Evolutionary conservation across 768 basidiomycete genomes (phyloP), one percentile per base, ranked within the genome.

Genomic region (Mycena crocata): DNA sequence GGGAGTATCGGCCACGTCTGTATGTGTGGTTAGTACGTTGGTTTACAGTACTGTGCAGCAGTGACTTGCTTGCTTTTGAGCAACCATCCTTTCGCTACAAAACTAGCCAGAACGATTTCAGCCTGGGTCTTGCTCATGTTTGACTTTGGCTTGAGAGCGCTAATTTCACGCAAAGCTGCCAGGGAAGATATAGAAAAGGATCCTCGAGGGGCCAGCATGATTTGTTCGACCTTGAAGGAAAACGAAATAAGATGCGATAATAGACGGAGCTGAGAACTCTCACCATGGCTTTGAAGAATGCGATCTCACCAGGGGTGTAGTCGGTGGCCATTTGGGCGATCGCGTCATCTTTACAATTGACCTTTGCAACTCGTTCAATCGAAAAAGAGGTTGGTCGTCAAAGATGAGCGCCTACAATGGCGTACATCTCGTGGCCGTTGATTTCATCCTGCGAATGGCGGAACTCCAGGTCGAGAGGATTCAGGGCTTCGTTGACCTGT

Each of bases 251-350:
- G 23, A 49, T 56, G 21, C 40, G 30, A 23, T 14, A 52, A 58
- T 26, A 24, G 50, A 5, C 5, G 0, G n/a, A 45, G 52, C n/a
- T 58, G 28, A 34, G 37, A n/a, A n/a, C 28, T 79, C 90, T 64
- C 73, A 94, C 95, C 64, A 96, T 82, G 5, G 89, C 88, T 79
- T 90, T 94, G 84, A 95, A 96, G 79, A 89, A 96, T 0, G 89
- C 83, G 56, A 96, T 95, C 77, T 97, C 95, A 34, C 82, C 79
- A 0, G 93, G 82, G 2, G 85, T 86, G 73, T 95, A 97, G 42
- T 93, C 92, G 0, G 93, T 94, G 4, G 94, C 95, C 75, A 93
- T 78, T 74, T 94, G 94, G 0, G 95, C 91, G 35, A 95, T 84
- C 57, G 90, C 90, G 72, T 96, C 95, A 21, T 89, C 90, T 67